phyloP scores from a whole-genome alignment of 805 yeast genomes.

The Candida peoriensis region DNA sequence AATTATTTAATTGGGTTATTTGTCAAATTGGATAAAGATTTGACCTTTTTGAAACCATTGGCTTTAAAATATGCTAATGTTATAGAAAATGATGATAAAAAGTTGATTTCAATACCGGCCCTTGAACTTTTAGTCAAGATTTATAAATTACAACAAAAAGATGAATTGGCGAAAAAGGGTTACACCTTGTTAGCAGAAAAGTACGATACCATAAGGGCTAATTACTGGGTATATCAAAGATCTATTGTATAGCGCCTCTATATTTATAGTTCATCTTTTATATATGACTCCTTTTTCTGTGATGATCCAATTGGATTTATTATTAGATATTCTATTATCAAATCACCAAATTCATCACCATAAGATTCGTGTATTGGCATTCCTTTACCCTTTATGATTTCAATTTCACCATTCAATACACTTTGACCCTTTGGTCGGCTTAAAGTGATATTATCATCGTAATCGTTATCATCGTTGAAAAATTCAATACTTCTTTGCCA shows the following conservation, averaged over 20 bases:
- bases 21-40: constrained; percentile 23
- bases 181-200: constrained; percentile 46
- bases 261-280: constrained; percentile 22
- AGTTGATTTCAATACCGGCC: constrained; percentile 50
- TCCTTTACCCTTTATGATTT: constrained; percentile 68
- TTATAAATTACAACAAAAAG: constrained; percentile 25
- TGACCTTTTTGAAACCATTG: constrained; percentile 39
- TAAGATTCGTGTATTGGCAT: constrained; percentile 61
- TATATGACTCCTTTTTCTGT: constrained; percentile 9
- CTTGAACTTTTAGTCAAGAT: constrained; percentile 57
- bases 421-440: constrained; percentile 45
- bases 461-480: constrained; percentile 50
- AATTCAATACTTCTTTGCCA: constrained; percentile 70
- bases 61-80: constrained; percentile 37
- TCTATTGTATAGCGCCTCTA: constrained; percentile 1
- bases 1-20: constrained; percentile 66
- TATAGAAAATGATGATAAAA: constrained; percentile 14
- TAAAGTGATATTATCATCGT: constrained; percentile 40
- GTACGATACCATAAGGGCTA: constrained; percentile 58
- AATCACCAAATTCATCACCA: constrained; percentile 49
- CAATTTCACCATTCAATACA: constrained; percentile 66
- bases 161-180: constrained; percentile 34
- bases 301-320: constrained; percentile 38
- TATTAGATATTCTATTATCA: constrained; percentile 44
- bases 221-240: constrained; percentile 55